Base-by-base conservation (phyloP, 2,329 filamentous ascomycete species). In the Akanthomyces uredinophilus region DNA sequence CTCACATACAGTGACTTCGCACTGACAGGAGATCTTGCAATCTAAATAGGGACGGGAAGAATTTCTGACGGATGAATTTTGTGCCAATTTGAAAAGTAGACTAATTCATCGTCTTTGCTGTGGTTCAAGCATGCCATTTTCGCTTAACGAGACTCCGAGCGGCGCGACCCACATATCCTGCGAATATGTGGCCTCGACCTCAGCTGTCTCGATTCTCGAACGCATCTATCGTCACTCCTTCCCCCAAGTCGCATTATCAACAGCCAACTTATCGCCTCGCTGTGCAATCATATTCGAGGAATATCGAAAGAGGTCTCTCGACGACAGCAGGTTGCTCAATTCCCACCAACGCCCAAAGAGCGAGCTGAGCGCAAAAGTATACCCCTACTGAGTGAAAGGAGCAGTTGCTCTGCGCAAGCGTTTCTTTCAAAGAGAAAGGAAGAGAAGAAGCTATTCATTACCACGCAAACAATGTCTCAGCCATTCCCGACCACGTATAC, bases 401-500 rank as follows among this genome's bases (percentile, higher is more conserved):
- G 47, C 37, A 24, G 43, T 22, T 39, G 11, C 29, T 44, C 24
- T 52, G 46, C 49, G 35, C 39, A 20, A n/a, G 13, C 13, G 24
- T 11, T 54, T 44, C 16, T 20, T 37, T 10, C 16, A 35, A 7
- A 35, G 27, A 54, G 6, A 32, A 37, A 29, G 29, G 20, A 20
- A 37, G 13, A 39, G 8, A 14, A 20, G 13, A 39, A 27, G 16
- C 29, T 32, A 8, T 32, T 13, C 58, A 47, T 7, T 6, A 6
- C 14, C 32, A 47, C 44, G 13, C 37, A 24, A 32, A 53, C 7
- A 24, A 79, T 79, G 77, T 70, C 75, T 59, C 70, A 72, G 55
- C 70, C 72, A 24, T 74, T 85, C 65, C 75, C 77, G 60, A 75
- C 75, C 64, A 83, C 88, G 64, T 88, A 86, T 73, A 79, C 86